phyloP scores from a whole-genome alignment of 441 rosid species.

The Adansonia madagascariensis region DNA sequence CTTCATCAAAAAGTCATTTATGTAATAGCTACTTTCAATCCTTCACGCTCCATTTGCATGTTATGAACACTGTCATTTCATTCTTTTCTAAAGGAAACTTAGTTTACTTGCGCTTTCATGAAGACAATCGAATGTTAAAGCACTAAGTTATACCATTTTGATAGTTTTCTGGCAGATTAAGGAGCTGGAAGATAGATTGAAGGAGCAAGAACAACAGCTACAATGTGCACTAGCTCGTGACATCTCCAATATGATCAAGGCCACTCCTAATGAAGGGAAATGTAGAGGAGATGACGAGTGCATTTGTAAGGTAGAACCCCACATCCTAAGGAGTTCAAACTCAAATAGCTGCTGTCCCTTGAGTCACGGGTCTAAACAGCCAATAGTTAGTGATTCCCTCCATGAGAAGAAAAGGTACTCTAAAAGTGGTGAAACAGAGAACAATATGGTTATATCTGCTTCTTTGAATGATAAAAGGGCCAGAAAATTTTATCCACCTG shows the following conservation, averaged over 20 bases:
- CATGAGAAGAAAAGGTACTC: slow-evolving; percentile 68
- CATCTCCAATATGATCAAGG: slow-evolving; percentile 37
- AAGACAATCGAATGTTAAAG: neutral
- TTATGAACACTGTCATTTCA: neutral
- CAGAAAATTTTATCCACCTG: slow-evolving; percentile 83
- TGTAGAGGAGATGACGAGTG: slow-evolving; percentile 45
- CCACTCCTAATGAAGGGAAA: slow-evolving; percentile 60
- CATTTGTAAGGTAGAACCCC: slow-evolving; percentile 45
- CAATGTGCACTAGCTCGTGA: slow-evolving; percentile 33
- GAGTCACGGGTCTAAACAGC: slow-evolving; percentile 43
- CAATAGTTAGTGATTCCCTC: slow-evolving; percentile 41
- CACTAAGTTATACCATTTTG: neutral
- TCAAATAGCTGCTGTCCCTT: slow-evolving; percentile 39
- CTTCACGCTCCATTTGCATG: neutral
- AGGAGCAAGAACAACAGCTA: too few relatives aligned
- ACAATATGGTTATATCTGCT: slow-evolving; percentile 39
- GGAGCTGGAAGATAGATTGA: too few relatives aligned
- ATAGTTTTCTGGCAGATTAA: neutral
- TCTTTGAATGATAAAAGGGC: slow-evolving; percentile 52
- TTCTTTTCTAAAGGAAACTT: neutral
- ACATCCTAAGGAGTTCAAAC: slow-evolving; percentile 63
- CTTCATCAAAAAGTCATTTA: slow-evolving; percentile 47
- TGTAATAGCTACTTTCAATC: neutral
- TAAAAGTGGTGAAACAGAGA: slow-evolving; percentile 76
- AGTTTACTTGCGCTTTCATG: neutral